A percentile compares a stretch with the other conserved stretches of the same genome.
Conservation (phyloP, 306 rosid species). For the Pyrus bretschneideri region DNA sequence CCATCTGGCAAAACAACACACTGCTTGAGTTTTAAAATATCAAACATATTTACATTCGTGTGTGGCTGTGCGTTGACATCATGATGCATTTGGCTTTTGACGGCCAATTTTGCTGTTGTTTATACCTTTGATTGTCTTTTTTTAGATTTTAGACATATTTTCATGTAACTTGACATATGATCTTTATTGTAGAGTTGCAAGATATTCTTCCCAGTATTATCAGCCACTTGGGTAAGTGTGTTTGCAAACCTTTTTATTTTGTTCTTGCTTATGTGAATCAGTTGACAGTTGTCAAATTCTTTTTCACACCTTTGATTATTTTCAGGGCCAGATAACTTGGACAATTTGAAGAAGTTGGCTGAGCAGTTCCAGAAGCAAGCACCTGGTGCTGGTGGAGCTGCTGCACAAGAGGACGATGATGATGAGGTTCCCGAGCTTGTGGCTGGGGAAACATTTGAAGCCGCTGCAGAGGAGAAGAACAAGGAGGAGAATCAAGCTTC, state of each 20-base stretch:
- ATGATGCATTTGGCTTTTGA: neutral
- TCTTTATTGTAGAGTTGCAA: conserved; percentile 71
- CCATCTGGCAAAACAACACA: neutral
- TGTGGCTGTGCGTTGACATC: neutral
- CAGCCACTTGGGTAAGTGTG: conserved; percentile 72
- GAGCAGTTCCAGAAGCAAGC: conserved; percentile 88
- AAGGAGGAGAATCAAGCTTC: conserved; percentile 37
- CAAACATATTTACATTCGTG: neutral
- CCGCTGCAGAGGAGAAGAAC: conserved; percentile 65
- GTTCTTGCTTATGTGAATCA: too few species aligned
- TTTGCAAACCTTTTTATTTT: neutral
- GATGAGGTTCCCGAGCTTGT: conserved; percentile 89
- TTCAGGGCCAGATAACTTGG: conserved; percentile 90
- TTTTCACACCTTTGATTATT: neutral
- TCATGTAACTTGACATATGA: neutral
- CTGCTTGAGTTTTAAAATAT: neutral
- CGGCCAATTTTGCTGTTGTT: neutral
- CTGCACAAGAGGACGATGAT: conserved; percentile 62
- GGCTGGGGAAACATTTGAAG: conserved; percentile 77
- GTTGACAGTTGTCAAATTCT: neutral
- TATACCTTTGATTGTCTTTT: neutral
- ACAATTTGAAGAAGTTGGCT: conserved; percentile 80
- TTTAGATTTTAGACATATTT: neutral
- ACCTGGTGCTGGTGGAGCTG: conserved; percentile 47
- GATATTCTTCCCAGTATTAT: conserved; percentile 91